A percentile compares a stretch with the other conserved stretches of the same genome.
Conservation (phyloP, 768 basidiomycete species). For the Hygrophorus pudorinus region DNA sequence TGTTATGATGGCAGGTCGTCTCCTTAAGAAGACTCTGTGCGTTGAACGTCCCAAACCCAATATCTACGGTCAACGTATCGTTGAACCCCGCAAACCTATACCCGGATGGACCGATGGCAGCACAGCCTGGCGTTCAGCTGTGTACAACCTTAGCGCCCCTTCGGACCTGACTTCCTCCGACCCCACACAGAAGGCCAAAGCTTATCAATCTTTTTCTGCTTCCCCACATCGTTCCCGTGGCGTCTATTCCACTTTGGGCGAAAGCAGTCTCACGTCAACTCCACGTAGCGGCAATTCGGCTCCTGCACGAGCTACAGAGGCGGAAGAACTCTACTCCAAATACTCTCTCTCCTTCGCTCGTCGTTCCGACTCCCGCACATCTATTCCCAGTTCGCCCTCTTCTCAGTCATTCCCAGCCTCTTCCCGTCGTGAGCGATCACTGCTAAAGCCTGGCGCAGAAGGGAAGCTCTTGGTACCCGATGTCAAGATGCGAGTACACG, state of each 20-base stretch:
- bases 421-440: constrained; percentile 37
- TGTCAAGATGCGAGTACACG: constrained; percentile 29
- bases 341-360: constrained; percentile 48
- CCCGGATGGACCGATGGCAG: constrained; percentile 65
- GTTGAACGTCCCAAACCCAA: constrained; percentile 31
- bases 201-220: constrained; percentile 38
- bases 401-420: constrained; percentile 26
- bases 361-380: constrained; percentile 41
- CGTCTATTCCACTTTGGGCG: constrained; percentile 38
- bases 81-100: constrained; percentile 32
- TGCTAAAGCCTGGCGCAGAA: constrained; percentile 51
- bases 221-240: constrained; percentile 38
- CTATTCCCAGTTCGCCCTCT: constrained; percentile 26
- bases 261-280: constrained; percentile 14
- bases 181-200: constrained; percentile 21
- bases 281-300: constrained; percentile 7
- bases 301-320: constrained; percentile 15
- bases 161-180: constrained; percentile 9
- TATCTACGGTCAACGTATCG: constrained; percentile 18
- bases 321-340: constrained; percentile 42
- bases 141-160: constrained; percentile 42
- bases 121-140: constrained; percentile 54
- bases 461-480: constrained; percentile 50
- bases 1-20: constrained; percentile 60
- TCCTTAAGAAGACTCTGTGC: constrained; percentile 36